Conservation (phyloP, 768 basidiomycete genomes). For the Cystofilobasidium capitatum region DNA sequence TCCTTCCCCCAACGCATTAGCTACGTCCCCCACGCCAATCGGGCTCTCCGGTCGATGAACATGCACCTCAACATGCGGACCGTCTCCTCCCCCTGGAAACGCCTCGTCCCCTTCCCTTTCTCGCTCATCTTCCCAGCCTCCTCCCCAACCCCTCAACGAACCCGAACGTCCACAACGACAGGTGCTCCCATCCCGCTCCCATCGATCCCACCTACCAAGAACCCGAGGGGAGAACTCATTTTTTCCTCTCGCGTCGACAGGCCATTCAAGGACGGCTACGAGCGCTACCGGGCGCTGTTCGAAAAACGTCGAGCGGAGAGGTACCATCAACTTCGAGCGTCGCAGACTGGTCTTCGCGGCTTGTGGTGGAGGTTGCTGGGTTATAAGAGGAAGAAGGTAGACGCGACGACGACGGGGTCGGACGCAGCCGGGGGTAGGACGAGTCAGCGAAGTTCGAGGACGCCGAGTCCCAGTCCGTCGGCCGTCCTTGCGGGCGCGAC, state of each 20-base stretch:
- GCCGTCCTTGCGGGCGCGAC: too few relatives aligned
- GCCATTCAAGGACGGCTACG: constrained; percentile 78
- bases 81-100: constrained; percentile 50
- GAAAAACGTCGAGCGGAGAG: constrained; percentile 65
- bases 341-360: constrained; percentile 10
- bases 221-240: constrained; percentile 91
- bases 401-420: neutral
- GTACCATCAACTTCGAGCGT: constrained; percentile 40
- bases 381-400: constrained; percentile 13
- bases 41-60: constrained; percentile 81
- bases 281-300: constrained; percentile 78
- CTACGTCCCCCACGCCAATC: constrained; percentile 93
- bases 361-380: constrained; percentile 20
- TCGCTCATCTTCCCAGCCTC: constrained; percentile 34
- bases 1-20: constrained; percentile 43
- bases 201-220: constrained; percentile 77
- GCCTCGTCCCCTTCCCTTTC: constrained; percentile 26
- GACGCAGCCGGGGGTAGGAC: neutral
- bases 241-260: constrained; percentile 81
- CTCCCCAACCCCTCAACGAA: neutral
- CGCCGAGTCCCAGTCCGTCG: neutral
- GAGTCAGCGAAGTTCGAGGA: neutral
- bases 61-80: constrained; percentile 88
- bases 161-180: constrained; percentile 15
- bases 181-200: constrained; percentile 46